A percentile compares a stretch with the other conserved stretches of the same genome.
Conservation (phyloP, 257 asterid genomes). For the Fraxinus pennsylvanica region DNA sequence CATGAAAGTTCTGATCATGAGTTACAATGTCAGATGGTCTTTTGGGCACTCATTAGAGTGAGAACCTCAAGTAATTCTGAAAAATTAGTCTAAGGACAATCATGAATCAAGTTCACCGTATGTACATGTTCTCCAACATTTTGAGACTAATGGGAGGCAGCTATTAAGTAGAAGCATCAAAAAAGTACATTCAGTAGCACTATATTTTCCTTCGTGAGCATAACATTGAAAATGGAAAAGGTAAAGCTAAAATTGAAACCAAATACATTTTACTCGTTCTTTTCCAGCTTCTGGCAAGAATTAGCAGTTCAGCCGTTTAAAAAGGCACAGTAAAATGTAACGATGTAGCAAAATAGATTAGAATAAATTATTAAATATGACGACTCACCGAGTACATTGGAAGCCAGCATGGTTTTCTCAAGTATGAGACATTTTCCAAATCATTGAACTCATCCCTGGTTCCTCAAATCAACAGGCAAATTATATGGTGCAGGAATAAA, state of each 20-base stretch:
- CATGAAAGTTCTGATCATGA: not conserved
- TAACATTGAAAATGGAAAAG: constrained; percentile 4
- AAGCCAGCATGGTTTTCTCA: constrained; percentile 83
- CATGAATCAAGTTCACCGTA: no score
- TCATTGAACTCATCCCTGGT: constrained; percentile 61
- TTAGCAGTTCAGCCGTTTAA: not conserved
- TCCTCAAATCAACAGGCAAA: constrained; percentile 36
- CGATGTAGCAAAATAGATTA: constrained; percentile 5
- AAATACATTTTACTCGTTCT: not conserved
- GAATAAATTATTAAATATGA: constrained; percentile 1
- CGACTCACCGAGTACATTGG: constrained; percentile 74
- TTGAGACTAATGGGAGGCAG: not conserved
- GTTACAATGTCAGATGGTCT: not conserved
- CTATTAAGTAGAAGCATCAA: not conserved
- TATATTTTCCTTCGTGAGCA: not conserved
- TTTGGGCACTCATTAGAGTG: not conserved
- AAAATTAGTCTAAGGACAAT: no score
- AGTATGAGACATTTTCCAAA: constrained; percentile 47
- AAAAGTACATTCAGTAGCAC: not conserved
- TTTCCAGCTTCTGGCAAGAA: not conserved
- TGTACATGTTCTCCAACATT: not conserved
- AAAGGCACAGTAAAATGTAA: constrained; percentile 16
- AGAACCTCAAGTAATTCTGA: not conserved
- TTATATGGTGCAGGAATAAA: constrained; percentile 21
- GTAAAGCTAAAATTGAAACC: not conserved